phyloP scores from a whole-genome alignment of 371 early-diverging fungal species.

The Mucor racemosus region DNA sequence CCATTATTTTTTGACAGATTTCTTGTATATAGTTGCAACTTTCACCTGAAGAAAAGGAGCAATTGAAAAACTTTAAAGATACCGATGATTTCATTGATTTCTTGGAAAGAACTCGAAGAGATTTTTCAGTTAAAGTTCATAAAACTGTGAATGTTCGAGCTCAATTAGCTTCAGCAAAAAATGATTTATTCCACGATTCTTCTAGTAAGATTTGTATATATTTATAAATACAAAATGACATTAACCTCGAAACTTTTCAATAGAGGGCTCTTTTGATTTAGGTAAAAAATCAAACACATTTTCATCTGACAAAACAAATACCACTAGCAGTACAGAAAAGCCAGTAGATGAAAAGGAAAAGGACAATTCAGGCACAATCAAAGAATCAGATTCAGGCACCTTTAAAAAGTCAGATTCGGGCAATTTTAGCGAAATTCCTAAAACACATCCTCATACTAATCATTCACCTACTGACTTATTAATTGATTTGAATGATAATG shows the following conservation, averaged over 20 bases:
- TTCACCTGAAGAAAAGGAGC: constrained; percentile 33
- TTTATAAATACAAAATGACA: background rate
- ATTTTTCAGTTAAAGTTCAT: constrained; percentile 49
- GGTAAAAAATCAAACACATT: constrained; percentile 8
- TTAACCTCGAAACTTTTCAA: background rate
- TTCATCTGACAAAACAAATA: background rate
- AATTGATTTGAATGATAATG: constrained; percentile 46
- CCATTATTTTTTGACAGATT: background rate
- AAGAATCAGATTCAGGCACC: background rate
- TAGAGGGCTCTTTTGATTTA: constrained; percentile 18
- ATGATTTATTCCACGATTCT: constrained; percentile 11
- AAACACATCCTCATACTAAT: constrained; percentile 14
- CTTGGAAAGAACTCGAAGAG: constrained; percentile 40
- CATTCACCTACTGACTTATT: constrained; percentile 20
- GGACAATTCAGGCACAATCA: background rate
- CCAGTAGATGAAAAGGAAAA: background rate
- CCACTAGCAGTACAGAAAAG: background rate
- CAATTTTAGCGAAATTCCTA: background rate
- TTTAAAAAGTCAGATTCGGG: constrained; percentile 17
- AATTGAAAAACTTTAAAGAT: constrained; percentile 27
- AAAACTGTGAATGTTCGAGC: constrained; percentile 36
- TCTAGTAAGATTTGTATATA: background rate
- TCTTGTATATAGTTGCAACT: constrained; percentile 36
- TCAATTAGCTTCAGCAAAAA: constrained; percentile 12
- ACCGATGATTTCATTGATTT: constrained; percentile 53